Percentiles rank a stretch among this genome's conserved stretches.
These are phyloP conservation scores for Schwanniomyces polymorphus DNA, from an alignment of 805 yeast genomes.

Conservation along the genomic window DNA sequence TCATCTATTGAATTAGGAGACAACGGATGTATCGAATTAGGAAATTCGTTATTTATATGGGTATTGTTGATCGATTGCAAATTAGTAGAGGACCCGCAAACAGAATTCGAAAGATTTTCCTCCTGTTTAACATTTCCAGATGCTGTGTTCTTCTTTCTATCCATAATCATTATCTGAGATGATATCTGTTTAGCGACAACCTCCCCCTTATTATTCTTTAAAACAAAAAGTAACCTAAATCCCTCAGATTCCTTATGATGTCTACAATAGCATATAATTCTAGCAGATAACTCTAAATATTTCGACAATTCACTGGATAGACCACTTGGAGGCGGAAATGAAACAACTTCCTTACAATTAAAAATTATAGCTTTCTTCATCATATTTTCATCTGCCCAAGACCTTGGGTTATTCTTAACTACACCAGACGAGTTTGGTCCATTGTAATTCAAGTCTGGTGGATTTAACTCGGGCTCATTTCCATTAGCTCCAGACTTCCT, in stretches of 20 bases:
- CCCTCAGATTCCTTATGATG: slow-evolving; percentile 92
- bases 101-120: slow-evolving; percentile 15
- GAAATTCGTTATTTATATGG: slow-evolving; percentile 4
- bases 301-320: slow-evolving; percentile 30
- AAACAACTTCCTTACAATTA: slow-evolving; percentile 85
- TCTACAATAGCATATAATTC: slow-evolving; percentile 94
- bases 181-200: slow-evolving; percentile 74
- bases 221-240: slow-evolving; percentile 67
- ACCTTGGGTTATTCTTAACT: slow-evolving; percentile 55
- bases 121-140: slow-evolving; percentile 12
- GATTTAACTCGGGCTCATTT: slow-evolving; percentile 9
- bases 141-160: slow-evolving; percentile 71
- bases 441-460: slow-evolving; percentile 5
- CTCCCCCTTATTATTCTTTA: slow-evolving; percentile 60
- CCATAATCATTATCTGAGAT: slow-evolving; percentile 85
- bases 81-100: slow-evolving; percentile 21
- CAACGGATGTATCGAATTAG: slow-evolving; percentile 34
- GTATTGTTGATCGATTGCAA: slow-evolving; percentile 8
- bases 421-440: slow-evolving; percentile 19
- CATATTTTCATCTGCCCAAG: slow-evolving; percentile 74
- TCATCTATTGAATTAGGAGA: slow-evolving; percentile 66
- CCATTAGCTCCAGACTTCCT: slow-evolving; percentile 63
- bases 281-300: slow-evolving; percentile 54
- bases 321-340: slow-evolving; percentile 64
- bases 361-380: slow-evolving; percentile 84